Percentiles rank a stretch among this genome's conserved stretches.
phyloP scores from a whole-genome alignment of 257 asterid species.

The Solanum sitiens region DNA sequence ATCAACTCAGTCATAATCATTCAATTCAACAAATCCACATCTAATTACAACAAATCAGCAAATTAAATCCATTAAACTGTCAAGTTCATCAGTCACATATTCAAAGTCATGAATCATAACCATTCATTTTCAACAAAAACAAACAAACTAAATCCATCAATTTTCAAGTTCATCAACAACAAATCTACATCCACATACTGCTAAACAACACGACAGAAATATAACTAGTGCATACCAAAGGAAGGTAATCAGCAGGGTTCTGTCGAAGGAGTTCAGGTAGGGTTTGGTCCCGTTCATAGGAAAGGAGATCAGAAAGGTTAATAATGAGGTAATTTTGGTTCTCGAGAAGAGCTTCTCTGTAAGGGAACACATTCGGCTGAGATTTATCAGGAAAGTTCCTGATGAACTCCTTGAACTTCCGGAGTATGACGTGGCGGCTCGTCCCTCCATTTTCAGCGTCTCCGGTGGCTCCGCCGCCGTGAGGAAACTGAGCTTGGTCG shows the following conservation, averaged over 20 bases:
- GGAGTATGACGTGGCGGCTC: constrained; percentile 71
- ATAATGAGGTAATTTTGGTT: constrained; percentile 62
- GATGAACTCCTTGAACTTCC: constrained; percentile 85
- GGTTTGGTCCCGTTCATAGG: constrained; percentile 76
- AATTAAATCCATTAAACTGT: background rate
- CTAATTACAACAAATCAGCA: background rate
- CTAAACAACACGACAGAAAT: background rate
- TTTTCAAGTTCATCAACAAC: background rate
- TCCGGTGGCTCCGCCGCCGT: constrained; percentile 26
- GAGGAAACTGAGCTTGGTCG: constrained; percentile 92
- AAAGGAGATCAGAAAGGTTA: constrained; percentile 72
- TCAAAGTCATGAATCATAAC: background rate
- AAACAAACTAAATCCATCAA: background rate
- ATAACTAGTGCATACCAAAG: constrained; percentile 38
- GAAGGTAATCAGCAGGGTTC: constrained; percentile 84
- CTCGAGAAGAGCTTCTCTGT: constrained; percentile 76
- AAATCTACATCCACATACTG: background rate
- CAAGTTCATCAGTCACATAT: background rate
- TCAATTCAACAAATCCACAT: background rate
- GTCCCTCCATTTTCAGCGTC: constrained; percentile 29
- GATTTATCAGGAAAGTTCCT: constrained; percentile 67
- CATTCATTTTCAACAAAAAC: background rate
- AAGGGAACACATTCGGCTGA: constrained; percentile 79
- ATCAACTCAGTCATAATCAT: background rate
- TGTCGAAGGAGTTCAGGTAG: constrained; percentile 76